Evolutionary conservation across 2,329 filamentous ascomycete species (phyloP).

Genomic region (Penicillium sclerotigenum): DNA sequence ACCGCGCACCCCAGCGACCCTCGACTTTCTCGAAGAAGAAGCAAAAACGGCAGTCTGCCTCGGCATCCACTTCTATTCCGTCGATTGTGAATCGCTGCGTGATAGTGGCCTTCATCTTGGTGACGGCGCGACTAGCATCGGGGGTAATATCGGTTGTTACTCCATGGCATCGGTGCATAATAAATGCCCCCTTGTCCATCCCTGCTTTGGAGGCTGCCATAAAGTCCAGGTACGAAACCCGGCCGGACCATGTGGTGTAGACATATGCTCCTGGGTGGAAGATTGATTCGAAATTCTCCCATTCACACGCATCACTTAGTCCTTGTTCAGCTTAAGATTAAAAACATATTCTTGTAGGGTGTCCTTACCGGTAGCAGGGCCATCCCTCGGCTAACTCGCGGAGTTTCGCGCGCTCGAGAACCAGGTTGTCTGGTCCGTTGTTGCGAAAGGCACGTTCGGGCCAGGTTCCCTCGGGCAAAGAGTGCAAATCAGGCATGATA

Average conservation of each 20-base stretch:
- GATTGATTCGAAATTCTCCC: slow-evolving; percentile 52
- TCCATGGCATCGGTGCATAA: slow-evolving; percentile 54
- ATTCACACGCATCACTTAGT: slow-evolving; percentile 49
- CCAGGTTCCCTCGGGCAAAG: slow-evolving; percentile 35
- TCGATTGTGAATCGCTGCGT: slow-evolving; percentile 49
- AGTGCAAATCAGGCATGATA: slow-evolving; percentile 37
- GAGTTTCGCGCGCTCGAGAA: slow-evolving; percentile 47
- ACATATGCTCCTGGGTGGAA: slow-evolving; percentile 50
- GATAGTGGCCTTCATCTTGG: slow-evolving; percentile 53
- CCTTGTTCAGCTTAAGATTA: neutral
- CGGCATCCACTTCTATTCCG: slow-evolving; percentile 45
- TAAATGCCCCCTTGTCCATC: slow-evolving; percentile 53
- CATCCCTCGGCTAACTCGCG: slow-evolving; percentile 51
- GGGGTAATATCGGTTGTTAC: slow-evolving; percentile 44
- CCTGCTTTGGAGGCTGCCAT: slow-evolving; percentile 51
- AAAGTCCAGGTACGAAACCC: slow-evolving; percentile 44
- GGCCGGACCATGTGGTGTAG: slow-evolving; percentile 53
- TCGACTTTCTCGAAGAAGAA: slow-evolving; percentile 47
- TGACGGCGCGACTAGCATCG: slow-evolving; percentile 43
- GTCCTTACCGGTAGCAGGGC: slow-evolving; percentile 45
- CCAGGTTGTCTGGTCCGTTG: slow-evolving; percentile 47
- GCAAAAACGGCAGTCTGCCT: slow-evolving; percentile 48
- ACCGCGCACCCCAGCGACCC: slow-evolving; percentile 45
- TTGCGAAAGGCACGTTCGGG: slow-evolving; percentile 46
- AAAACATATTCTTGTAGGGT: neutral